These are phyloP conservation scores for Ogataea angusta DNA, from an alignment of 805 yeast genomes.

Conservation along the genomic window DNA sequence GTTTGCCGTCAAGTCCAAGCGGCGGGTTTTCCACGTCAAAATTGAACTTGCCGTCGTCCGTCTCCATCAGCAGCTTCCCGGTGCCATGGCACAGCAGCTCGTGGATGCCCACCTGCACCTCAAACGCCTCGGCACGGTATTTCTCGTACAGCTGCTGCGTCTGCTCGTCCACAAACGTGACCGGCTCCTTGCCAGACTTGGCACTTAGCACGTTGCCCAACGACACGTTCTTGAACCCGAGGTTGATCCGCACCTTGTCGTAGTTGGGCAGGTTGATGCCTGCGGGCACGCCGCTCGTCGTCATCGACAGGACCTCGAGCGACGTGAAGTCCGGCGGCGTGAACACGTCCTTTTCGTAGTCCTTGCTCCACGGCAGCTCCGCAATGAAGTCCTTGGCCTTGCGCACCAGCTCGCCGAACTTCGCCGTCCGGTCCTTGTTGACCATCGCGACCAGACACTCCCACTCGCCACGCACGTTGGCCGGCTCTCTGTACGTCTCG, in stretches of 20 bases:
- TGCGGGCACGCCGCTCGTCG: slow-evolving; percentile 88
- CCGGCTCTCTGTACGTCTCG: slow-evolving; percentile 89
- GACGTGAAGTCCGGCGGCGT: slow-evolving; percentile 93
- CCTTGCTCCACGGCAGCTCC: slow-evolving; percentile 72
- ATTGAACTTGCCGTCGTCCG: slow-evolving; percentile 61
- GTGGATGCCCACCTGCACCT: slow-evolving; percentile 91
- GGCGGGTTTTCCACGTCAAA: slow-evolving; percentile 68
- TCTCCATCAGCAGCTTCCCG: slow-evolving; percentile 69
- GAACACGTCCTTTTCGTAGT: slow-evolving; percentile 78
- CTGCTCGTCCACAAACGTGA: slow-evolving; percentile 57
- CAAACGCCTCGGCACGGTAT: slow-evolving; percentile 79
- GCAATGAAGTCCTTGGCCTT: slow-evolving; percentile 63
- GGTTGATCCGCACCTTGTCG: slow-evolving; percentile 78
- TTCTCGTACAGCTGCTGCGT: slow-evolving; percentile 60
- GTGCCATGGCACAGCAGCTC: slow-evolving; percentile 90
- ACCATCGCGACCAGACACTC: slow-evolving; percentile 90
- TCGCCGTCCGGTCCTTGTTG: slow-evolving; percentile 79
- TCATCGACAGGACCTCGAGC: slow-evolving; percentile 82
- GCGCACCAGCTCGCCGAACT: slow-evolving; percentile 66
- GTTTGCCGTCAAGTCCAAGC: slow-evolving; percentile 53
- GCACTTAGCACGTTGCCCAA: slow-evolving; percentile 83
- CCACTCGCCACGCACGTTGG: slow-evolving; percentile 92
- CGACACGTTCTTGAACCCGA: slow-evolving; percentile 88
- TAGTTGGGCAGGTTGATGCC: slow-evolving; percentile 93
- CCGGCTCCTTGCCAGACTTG: slow-evolving; percentile 62